Evolutionary conservation across 208 protist genomes (phyloP), one percentile per base, ranked within the genome.

Genomic region (Leishmania amazonensis): DNA sequence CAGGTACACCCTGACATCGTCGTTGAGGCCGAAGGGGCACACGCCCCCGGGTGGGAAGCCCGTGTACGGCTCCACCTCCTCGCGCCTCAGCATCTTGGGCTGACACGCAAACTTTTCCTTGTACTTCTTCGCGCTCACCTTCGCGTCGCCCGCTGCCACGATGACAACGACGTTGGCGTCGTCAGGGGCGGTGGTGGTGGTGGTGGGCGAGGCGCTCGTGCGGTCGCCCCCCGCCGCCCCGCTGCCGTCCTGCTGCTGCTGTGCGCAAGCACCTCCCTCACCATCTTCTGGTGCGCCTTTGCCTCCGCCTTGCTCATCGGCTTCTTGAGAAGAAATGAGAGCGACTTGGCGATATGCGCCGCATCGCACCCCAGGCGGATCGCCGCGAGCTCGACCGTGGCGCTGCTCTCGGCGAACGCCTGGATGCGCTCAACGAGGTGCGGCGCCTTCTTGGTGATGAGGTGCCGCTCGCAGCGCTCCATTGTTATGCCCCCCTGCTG

Each of bases 281-380:
- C 58, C 77, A 57, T 67, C 77, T 80, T 79, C 80, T 89, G 83
- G 15, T 64, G 73, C 5, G 74, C 76, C 57, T 88, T 83, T 57
- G 84, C 84, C n/a, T 83, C 87, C 8, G 53, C 80, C 70, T 78
- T 81, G 13, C 83, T 77, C 79, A 85, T 87, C 15, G 84, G 62
- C 70, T 85, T 85, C 47, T 81, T 84, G 28, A 87, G 81, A 38
- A 83, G 53, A 60, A 89, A 90, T 31, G 83, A 85, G 28, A 95
- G 83, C 11, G 84, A 90, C 83, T 95, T 95, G 53, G 92, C 90
- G 71, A 95, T 94, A 60, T 92, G 85, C 1, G 78, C 81, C 6
- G 89, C 85, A 31, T 74, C 65, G 83, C 92, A 95, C 71, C 81
- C 71, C 49, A 95, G 76, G 19, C 80, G 81, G 40, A 79, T 35